Percentiles rank a stretch among this genome's conserved stretches.
Evolutionary conservation across 768 basidiomycete species (phyloP).

Genomic region (Candolleomyces aberdarensis): DNA sequence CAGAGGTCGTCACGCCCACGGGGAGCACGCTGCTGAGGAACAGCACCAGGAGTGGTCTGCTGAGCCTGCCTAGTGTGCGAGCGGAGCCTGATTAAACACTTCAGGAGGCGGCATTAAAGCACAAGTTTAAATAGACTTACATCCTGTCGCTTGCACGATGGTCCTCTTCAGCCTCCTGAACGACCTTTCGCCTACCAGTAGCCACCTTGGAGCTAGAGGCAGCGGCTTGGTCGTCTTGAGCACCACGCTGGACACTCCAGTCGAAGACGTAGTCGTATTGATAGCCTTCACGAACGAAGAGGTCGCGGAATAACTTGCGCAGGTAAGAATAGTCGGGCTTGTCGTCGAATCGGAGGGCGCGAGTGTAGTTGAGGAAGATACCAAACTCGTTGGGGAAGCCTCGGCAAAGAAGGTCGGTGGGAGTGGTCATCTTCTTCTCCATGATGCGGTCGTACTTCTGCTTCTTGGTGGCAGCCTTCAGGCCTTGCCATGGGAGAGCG

Average conservation of each 20-base stretch:
- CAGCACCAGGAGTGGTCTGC: conserved; percentile 50
- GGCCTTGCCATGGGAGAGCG: conserved; percentile 96
- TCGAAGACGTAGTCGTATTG: conserved; percentile 99
- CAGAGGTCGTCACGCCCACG: conserved; percentile 54
- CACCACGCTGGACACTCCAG: conserved; percentile 86
- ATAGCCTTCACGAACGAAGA: conserved; percentile 95
- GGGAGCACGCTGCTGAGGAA: conserved; percentile 41
- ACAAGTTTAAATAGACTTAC: conserved; percentile 45
- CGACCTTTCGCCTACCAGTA: conserved; percentile 71
- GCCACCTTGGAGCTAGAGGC: conserved; percentile 60
- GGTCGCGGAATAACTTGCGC: conserved; percentile 97
- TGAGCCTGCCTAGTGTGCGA: conserved; percentile 85
- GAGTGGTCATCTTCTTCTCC: conserved; percentile 99
- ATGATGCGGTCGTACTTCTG: conserved; percentile 99
- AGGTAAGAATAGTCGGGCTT: conserved; percentile 99
- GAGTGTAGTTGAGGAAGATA: conserved; percentile 98
- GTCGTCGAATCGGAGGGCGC: conserved; percentile 98
- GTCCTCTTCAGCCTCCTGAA: conserved; percentile 76
- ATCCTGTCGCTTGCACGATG: conserved; percentile 80
- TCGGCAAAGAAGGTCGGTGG: conserved; percentile 94
- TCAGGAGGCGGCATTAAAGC: conserved; percentile 14
- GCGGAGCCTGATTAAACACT: conserved; percentile 57
- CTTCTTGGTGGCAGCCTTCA: conserved; percentile 99
- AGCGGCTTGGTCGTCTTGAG: conserved; percentile 62
- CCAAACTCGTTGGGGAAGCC: conserved; percentile 99